Conservation (phyloP, 345 rosid genomes). For the Ceriops zippeliana region DNA sequence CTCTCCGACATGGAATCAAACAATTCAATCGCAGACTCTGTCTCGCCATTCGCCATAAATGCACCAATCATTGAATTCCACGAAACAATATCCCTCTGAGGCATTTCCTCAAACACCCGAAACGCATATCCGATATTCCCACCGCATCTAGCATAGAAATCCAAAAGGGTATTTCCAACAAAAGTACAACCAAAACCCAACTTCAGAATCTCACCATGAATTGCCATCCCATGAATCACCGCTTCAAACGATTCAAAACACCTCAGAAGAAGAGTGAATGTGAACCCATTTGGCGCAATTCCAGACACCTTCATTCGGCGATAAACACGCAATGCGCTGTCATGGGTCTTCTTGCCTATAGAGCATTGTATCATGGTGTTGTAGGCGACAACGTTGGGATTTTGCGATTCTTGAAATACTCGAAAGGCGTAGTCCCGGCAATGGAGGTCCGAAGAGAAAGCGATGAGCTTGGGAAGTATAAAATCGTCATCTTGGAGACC, state of each 20-base stretch:
- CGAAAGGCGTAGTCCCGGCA: conserved; percentile 13
- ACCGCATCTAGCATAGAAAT: conserved; percentile 23
- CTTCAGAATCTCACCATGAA: conserved; percentile 28
- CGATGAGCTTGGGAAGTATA: conserved; percentile 29
- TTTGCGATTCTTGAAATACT: conserved; percentile 13
- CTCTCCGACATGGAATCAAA: conserved; percentile 33
- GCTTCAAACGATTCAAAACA: conserved; percentile 27
- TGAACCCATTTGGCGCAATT: conserved; percentile 28
- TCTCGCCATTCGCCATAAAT: conserved; percentile 17
- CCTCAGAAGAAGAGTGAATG: conserved; percentile 29
- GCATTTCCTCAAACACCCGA: conserved; percentile 31
- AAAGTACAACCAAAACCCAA: conserved; percentile 23
- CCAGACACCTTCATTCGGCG: conserved; percentile 27
- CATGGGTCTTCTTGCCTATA: conserved; percentile 20
- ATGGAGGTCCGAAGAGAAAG: conserved; percentile 23
- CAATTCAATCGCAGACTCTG: conserved; percentile 14
- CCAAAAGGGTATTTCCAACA: conserved; percentile 27
- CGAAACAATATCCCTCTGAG: conserved; percentile 24
- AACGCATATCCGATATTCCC: conserved; percentile 15
- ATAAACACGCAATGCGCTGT: conserved; percentile 19
- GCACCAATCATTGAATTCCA: conserved; percentile 35
- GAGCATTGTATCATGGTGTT: conserved; percentile 34
- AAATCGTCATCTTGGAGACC: conserved; percentile 19
- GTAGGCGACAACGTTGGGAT: conserved; percentile 21
- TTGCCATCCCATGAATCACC: conserved; percentile 19